A percentile compares a stretch with the other conserved stretches of the same genome.
These are phyloP conservation scores for Berberis thunbergii DNA, from an alignment of 164 flowering plant species.

Conservation along the genomic window DNA sequence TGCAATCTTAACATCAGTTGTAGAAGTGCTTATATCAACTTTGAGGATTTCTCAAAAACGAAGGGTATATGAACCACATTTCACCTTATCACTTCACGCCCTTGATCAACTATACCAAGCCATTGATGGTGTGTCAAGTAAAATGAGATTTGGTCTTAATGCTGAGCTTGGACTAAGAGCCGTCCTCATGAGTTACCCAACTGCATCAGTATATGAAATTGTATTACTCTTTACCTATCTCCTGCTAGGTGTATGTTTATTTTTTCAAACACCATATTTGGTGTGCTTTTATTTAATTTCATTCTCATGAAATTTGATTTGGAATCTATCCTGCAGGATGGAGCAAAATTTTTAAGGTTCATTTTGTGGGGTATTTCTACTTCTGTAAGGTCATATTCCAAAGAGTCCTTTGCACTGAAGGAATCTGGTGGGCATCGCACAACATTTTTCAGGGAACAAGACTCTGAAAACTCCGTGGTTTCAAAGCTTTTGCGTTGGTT, in stretches of 20 bases:
- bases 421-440: constrained; percentile 6
- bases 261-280: background rate
- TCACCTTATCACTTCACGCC: constrained; percentile 54
- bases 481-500: constrained; percentile 79
- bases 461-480: constrained; percentile 34
- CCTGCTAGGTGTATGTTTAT: background rate
- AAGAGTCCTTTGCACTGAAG: constrained; percentile 5
- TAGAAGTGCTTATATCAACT: constrained; percentile 39
- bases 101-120: constrained; percentile 40
- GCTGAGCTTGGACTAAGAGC: constrained; percentile 52
- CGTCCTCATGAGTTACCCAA: constrained; percentile 68
- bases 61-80: constrained; percentile 56
- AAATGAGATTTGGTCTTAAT: constrained; percentile 13
- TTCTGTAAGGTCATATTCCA: constrained; percentile 28
- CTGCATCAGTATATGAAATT: constrained; percentile 25
- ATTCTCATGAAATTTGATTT: constrained; percentile 6
- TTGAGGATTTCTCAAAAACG: constrained; percentile 63
- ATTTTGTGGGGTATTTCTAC: constrained; percentile 50
- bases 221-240: constrained; percentile 31
- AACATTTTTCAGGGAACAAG: constrained; percentile 17
- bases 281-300: background rate
- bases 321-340: constrained; percentile 32
- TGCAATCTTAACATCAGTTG: constrained; percentile 21
- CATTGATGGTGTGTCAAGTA: constrained; percentile 16
- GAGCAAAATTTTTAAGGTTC: constrained; percentile 38